Conservation (phyloP, 1,284 basidiomycete genomes). For the Ceratobasidium sp. region DNA sequence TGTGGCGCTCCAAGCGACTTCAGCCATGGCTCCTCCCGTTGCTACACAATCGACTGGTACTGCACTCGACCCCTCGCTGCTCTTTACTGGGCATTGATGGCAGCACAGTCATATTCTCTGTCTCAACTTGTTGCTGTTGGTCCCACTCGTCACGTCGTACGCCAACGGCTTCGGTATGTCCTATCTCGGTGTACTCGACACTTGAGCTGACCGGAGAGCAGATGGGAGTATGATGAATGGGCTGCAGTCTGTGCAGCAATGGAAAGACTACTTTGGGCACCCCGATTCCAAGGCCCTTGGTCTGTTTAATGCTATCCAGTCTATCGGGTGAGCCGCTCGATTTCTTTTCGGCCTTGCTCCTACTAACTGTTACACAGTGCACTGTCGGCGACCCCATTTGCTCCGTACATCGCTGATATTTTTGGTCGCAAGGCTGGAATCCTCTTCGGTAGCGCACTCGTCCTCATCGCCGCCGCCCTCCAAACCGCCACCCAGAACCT, state of each 20-base stretch:
- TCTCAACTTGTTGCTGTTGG: conserved; percentile 48
- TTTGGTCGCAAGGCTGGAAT: conserved; percentile 53
- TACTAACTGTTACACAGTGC: conserved; percentile 23
- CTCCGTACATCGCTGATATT: conserved; percentile 52
- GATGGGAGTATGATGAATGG: conserved; percentile 52
- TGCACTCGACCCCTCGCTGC: conserved; percentile 34
- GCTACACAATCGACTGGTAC: conserved; percentile 6
- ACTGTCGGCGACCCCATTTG: conserved; percentile 46
- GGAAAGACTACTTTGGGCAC: conserved; percentile 48
- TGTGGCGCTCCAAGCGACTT: conserved; percentile 23
- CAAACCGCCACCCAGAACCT: conserved; percentile 78
- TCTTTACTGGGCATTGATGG: conserved; percentile 48
- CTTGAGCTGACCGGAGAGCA: not conserved
- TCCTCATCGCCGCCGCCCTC: conserved; percentile 67
- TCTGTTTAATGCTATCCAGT: conserved; percentile 80
- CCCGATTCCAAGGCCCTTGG: conserved; percentile 59
- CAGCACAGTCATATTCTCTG: conserved; percentile 46
- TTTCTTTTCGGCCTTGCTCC: not conserved
- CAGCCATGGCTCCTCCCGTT: conserved; percentile 39
- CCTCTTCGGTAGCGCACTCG: conserved; percentile 57
- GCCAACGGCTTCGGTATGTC: conserved; percentile 78
- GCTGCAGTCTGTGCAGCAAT: conserved; percentile 47
- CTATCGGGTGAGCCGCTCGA: conserved; percentile 48
- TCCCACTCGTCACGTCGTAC: conserved; percentile 72
- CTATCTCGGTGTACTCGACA: not conserved